phyloP scores from a whole-genome alignment of 768 basidiomycete species.

The Tricholoma bakamatsutake region DNA sequence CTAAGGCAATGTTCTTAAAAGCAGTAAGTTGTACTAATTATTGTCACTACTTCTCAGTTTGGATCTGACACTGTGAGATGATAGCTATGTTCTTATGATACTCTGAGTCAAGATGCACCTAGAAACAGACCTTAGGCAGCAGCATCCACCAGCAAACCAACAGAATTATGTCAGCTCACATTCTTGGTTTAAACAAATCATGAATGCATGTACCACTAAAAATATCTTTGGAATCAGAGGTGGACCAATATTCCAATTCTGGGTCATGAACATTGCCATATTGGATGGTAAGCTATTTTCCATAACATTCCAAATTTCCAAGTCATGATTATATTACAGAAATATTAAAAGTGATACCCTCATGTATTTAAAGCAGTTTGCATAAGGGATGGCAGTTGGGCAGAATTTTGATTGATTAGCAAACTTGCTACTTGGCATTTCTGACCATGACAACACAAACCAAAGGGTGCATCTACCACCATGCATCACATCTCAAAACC shows the following conservation, averaged over 20 bases:
- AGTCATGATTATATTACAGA: background rate
- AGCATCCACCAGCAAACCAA: background rate
- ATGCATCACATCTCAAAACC: too few species aligned
- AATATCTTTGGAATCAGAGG: background rate
- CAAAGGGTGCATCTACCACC: too few species aligned
- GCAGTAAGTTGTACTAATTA: background rate
- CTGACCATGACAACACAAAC: too few species aligned
- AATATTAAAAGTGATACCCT: background rate
- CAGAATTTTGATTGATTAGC: too few species aligned
- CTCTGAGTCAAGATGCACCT: background rate
- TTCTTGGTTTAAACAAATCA: conserved; percentile 1
- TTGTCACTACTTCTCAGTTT: background rate
- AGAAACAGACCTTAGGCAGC: background rate
- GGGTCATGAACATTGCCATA: background rate
- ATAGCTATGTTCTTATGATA: too few species aligned
- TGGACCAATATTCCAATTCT: background rate
- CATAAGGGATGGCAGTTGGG: too few species aligned
- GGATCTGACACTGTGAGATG: too few species aligned
- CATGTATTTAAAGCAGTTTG: too few species aligned
- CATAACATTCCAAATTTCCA: background rate
- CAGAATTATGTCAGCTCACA: background rate
- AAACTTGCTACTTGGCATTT: too few species aligned
- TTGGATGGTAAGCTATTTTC: background rate
- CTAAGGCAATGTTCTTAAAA: background rate
- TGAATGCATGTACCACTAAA: background rate